Evolutionary conservation across 805 yeast species (phyloP), one percentile per base, ranked within the genome.

Genomic region (Cephaloascus albidus): DNA sequence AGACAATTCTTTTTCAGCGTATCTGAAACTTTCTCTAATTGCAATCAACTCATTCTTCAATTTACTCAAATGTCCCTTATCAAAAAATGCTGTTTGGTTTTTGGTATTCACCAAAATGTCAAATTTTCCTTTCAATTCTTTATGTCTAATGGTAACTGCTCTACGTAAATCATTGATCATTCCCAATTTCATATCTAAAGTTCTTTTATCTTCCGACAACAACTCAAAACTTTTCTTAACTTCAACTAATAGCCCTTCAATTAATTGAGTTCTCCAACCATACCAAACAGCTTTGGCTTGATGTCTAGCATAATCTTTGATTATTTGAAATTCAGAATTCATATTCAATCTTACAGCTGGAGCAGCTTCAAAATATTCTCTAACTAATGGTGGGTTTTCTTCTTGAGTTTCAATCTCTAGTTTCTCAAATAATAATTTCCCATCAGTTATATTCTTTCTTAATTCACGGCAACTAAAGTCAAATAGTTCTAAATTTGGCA

Each of bases 221-320:
- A 46, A 42, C 18, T 48, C 50, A 4, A 43, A 41, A 32, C 52
- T 55, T 20, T 37, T 44, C 18, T 51, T 44, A 17, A 65, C 45
- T 32, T 62, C 62, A 15, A 46, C 53, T 26, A 68, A 49, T 14
- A 78, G 58, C 33, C 74, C 77, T 18, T 61, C 58, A 4, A 72
- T 50, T 36, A 78, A 65, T 43, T 74, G 74, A 10, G 61, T 52
- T 43, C 85, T 58, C 87, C 86, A 80, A 37, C 68, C 71, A 46
- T 73, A 74, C 85, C 85, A 80, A 0, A 71, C 70, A 31, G 65
- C 68, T 42, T 62, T 65, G 0, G 85, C 75, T 48, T 73, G 74
- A 23, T 68, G 60, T 23, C 76, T 61, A 1, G 84, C 65, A 42
- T 57, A 71, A 23, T 65, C 70, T 49, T 76, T 75, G 34, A 78